Evolutionary conservation across 2,329 filamentous ascomycete species (phyloP).

Genomic region (Dothistroma septosporum): DNA sequence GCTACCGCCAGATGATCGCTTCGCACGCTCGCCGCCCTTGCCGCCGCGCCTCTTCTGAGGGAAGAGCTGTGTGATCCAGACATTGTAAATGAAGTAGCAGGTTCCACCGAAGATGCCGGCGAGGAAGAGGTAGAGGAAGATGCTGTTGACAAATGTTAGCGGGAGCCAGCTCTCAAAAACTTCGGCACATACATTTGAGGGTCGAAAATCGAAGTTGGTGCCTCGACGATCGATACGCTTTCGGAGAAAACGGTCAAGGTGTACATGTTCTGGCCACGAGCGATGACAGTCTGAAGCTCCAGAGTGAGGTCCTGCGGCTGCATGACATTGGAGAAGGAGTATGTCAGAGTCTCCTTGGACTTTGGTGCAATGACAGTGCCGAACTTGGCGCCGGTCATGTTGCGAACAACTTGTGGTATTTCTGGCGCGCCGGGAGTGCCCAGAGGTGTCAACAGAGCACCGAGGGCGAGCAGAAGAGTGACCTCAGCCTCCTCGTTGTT

Average conservation of each 20-base stretch:
- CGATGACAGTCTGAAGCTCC: conserved; percentile 70
- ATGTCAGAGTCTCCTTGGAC: conserved; percentile 71
- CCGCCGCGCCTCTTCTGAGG: conserved; percentile 67
- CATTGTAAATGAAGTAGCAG: conserved; percentile 95
- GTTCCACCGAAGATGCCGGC: conserved; percentile 71
- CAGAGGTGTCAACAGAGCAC: conserved; percentile 61
- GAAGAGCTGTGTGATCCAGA: conserved; percentile 94
- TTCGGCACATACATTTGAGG: conserved; percentile 75
- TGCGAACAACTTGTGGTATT: conserved; percentile 64
- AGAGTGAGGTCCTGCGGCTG: conserved; percentile 84
- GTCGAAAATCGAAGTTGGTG: conserved; percentile 86
- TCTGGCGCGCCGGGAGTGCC: conserved; percentile 49
- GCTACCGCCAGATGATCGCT: conserved; percentile 56
- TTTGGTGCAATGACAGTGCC: conserved; percentile 69
- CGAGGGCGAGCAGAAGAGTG: conserved; percentile 70
- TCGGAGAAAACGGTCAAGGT: conserved; percentile 77
- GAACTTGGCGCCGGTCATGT: conserved; percentile 76
- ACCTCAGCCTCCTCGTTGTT: conserved; percentile 79
- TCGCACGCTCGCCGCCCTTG: conserved; percentile 63
- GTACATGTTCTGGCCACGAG: conserved; percentile 65
- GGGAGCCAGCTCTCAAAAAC: neutral
- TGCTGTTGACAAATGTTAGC: conserved; percentile 50
- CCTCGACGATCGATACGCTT: conserved; percentile 81
- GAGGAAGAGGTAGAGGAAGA: conserved; percentile 96
- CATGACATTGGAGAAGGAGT: conserved; percentile 84